Base-by-base conservation (phyloP, 2,329 filamentous ascomycete genomes). In the Dactylellina haptotyla region DNA sequence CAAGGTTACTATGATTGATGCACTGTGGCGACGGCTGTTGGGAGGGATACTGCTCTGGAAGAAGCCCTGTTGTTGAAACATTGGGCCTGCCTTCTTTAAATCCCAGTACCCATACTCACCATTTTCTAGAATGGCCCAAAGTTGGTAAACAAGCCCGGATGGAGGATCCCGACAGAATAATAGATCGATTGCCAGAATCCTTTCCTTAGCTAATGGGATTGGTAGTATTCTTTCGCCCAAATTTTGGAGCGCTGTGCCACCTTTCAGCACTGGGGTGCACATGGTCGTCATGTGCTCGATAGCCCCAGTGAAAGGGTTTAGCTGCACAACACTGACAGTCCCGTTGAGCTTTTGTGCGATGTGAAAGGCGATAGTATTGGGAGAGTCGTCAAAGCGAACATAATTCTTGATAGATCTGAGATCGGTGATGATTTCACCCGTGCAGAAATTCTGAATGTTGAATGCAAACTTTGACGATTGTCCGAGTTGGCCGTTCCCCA, bases 71-170 rank as follows among this genome's bases (percentile, higher is more conserved):
- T 45, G 26, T 56, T 54, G 66, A 23, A 71, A 71, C 25, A 16
- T n/a, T 20, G 66, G 39, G 10, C 25, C 23, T 6, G 14, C 39
- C 18, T 63, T 43, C 12, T n/a, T 63, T 18, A 71, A 32, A 16
- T 71, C 14, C 66, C 66, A 71, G 43, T 32, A 63, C 10, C 66
- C 66, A 18, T 51, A 58, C 43, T 34, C 20, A n/a, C 66, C 66
- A 6, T 50, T 41, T 37, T 56, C 66, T 2, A 71, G 50, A n/a
- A 71, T 18, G 4, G 57, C 43, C 66, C 66, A 71, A 4, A 71
- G 41, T 53, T 25, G 50, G 34, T 71, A 63, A 23, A 39, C 14
- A 45, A n/a, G 53, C 4, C 30, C 32, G 14, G 18, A 12, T 39
- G 28, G 8, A 23, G 16, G 32, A 4, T 30, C 28, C 1, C 32